Conservation (phyloP, 345 rosid genomes). For the Aquilaria yunnanensis region DNA sequence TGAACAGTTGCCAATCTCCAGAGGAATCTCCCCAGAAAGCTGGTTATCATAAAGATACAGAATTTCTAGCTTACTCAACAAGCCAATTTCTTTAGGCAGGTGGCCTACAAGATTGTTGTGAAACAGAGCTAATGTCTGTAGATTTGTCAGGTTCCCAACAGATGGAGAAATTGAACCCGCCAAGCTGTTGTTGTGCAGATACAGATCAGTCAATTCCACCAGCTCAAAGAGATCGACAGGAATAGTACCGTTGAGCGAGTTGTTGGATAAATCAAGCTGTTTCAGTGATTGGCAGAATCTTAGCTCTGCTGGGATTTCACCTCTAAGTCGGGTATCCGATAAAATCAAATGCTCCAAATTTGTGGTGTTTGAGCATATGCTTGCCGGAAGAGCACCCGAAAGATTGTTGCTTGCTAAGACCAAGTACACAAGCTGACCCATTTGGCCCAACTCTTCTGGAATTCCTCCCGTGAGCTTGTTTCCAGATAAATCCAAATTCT, state of each 20-base stretch:
- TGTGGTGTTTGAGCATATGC: conserved; percentile 50
- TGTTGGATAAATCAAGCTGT: conserved; percentile 79
- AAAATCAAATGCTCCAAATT: conserved; percentile 43
- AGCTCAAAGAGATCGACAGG: conserved; percentile 52
- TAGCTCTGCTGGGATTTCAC: conserved; percentile 62
- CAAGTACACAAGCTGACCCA: conserved; percentile 53
- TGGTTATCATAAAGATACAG: conserved; percentile 73
- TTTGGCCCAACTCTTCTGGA: conserved; percentile 66
- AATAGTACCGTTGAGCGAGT: conserved; percentile 58
- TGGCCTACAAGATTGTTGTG: conserved; percentile 69
- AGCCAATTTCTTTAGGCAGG: conserved; percentile 60
- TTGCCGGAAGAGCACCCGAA: conserved; percentile 48
- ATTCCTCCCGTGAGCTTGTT: conserved; percentile 65
- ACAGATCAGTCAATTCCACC: conserved; percentile 49
- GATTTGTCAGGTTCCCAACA: conserved; percentile 58
- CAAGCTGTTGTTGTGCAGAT: conserved; percentile 88
- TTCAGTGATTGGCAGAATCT: conserved; percentile 49
- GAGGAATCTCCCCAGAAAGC: conserved; percentile 61
- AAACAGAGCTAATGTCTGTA: conserved; percentile 61
- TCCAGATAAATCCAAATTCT: conserved; percentile 59
- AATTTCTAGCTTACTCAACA: conserved; percentile 47
- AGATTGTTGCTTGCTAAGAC: conserved; percentile 57
- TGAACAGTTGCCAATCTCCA: conserved; percentile 83
- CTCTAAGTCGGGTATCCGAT: conserved; percentile 52
- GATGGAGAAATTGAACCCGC: conserved; percentile 56